phyloP scores from a whole-genome alignment of 208 protist species.

The Leishmania tropica region DNA sequence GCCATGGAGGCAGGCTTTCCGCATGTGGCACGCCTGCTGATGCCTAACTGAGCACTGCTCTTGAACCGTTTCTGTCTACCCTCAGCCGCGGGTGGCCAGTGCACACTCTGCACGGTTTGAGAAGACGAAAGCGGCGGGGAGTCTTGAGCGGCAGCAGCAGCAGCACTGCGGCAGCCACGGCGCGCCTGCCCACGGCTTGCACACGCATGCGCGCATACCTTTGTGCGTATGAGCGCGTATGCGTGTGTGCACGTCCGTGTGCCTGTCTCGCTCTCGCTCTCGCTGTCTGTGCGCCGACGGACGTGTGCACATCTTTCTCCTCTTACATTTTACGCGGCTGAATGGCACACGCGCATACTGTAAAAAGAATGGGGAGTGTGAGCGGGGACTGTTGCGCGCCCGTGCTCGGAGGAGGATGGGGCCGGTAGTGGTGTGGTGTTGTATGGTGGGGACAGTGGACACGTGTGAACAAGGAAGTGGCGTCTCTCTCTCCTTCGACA shows the following conservation, averaged over 20 bases:
- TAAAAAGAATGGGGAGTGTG: too few species aligned
- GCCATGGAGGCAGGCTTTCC: slow-evolving; percentile 72
- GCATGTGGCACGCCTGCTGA: slow-evolving; percentile 54
- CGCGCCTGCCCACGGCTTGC: not conserved
- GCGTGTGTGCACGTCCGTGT: not conserved
- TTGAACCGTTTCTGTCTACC: not conserved
- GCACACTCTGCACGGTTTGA: not conserved
- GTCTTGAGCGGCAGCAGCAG: not conserved
- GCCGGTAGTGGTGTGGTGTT: too few species aligned
- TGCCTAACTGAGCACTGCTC: slow-evolving; percentile 25
- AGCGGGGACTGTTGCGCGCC: too few species aligned
- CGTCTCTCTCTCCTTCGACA: too few species aligned
- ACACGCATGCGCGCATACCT: slow-evolving; percentile 25
- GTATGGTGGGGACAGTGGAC: too few species aligned
- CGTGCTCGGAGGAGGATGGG: too few species aligned
- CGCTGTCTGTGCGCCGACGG: not conserved
- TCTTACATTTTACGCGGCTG: not conserved
- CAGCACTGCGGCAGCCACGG: not conserved
- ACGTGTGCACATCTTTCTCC: not conserved
- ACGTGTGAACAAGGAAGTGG: too few species aligned
- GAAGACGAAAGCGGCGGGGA: not conserved
- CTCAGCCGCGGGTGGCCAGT: not conserved
- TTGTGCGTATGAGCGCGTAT: slow-evolving; percentile 24
- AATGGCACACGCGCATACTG: too few species aligned
- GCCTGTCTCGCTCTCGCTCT: not conserved